Conservation (phyloP, 768 basidiomycete genomes). For the Tulasnella sp. region DNA sequence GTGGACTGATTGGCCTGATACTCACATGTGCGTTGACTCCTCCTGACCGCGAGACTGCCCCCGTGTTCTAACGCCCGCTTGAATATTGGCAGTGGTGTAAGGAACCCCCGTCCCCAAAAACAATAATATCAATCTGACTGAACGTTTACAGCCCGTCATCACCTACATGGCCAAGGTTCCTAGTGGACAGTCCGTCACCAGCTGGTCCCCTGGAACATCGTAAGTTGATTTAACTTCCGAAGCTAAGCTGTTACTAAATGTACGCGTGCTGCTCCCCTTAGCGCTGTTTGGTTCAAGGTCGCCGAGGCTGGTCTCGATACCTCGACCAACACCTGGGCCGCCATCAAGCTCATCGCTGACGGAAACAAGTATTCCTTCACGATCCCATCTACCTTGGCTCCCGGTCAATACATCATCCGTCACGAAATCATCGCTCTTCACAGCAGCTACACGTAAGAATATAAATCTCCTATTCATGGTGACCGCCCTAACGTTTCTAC, state of each 20-base stretch:
- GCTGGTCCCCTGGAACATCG: constrained; percentile 51
- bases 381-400: constrained; percentile 51
- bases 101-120: neutral
- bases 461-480: neutral
- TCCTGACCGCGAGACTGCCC: neutral
- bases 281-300: constrained; percentile 59
- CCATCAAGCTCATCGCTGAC: constrained; percentile 48
- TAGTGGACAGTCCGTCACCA: constrained; percentile 46
- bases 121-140: neutral
- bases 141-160: constrained; percentile 46
- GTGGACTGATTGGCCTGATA: constrained; percentile 48
- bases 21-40: constrained; percentile 35
- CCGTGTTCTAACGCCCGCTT: neutral
- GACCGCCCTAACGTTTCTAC: neutral
- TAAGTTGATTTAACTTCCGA: constrained; percentile 38
- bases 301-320: constrained; percentile 50
- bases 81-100: neutral
- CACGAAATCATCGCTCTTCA: constrained; percentile 43
- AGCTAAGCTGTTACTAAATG: neutral
- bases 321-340: constrained; percentile 49
- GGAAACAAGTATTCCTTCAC: constrained; percentile 54
- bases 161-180: constrained; percentile 56
- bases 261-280: constrained; percentile 35
- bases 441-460: constrained; percentile 21
- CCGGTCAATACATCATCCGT: constrained; percentile 56